A percentile compares a stretch with the other conserved stretches of the same genome.
These are phyloP conservation scores for Pythium rishiriense DNA, from an alignment of 352 stramenopile genomes.

Conservation along the genomic window DNA sequence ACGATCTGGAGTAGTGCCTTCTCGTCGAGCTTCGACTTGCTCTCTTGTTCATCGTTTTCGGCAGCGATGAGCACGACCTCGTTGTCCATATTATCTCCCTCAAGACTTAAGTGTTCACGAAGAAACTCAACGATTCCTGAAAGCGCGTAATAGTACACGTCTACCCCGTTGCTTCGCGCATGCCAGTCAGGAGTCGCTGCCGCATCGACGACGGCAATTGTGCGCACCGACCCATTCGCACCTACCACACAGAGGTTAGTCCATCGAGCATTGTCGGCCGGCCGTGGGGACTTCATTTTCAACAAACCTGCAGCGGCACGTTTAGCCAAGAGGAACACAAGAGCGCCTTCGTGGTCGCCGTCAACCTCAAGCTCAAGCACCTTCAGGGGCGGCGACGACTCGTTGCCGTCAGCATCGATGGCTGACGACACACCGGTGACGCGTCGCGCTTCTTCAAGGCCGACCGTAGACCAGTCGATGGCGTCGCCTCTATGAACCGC, in stretches of 20 bases:
- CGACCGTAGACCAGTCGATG: constrained; percentile 29
- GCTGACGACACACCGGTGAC: background rate
- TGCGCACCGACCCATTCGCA: constrained; percentile 2
- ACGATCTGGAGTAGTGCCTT: constrained; percentile 8
- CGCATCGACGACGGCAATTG: constrained; percentile 22
- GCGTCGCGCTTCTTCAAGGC: constrained; percentile 13
- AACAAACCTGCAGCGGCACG: constrained; percentile 18
- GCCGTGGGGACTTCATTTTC: no score
- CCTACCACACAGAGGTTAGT: constrained; percentile 8
- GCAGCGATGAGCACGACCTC: constrained; percentile 9
- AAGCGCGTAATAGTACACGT: constrained; percentile 29
- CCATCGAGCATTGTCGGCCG: no score
- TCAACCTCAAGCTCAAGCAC: constrained; percentile 30
- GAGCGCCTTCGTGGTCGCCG: background rate
- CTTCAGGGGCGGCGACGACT: constrained; percentile 7
- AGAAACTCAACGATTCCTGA: constrained; percentile 31
- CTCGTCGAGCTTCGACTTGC: background rate
- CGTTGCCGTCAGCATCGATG: background rate
- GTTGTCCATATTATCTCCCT: background rate
- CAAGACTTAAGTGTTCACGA: constrained; percentile 9
- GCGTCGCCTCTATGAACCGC: constrained; percentile 9
- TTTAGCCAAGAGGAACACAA: constrained; percentile 19
- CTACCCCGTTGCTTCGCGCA: constrained; percentile 20
- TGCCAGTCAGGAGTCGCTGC: constrained; percentile 21
- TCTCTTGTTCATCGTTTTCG: background rate